Percentiles rank a stretch among this genome's conserved stretches.
Evolutionary conservation across 2,329 filamentous ascomycete species (phyloP).

Genomic region (Thelonectria blattea): DNA sequence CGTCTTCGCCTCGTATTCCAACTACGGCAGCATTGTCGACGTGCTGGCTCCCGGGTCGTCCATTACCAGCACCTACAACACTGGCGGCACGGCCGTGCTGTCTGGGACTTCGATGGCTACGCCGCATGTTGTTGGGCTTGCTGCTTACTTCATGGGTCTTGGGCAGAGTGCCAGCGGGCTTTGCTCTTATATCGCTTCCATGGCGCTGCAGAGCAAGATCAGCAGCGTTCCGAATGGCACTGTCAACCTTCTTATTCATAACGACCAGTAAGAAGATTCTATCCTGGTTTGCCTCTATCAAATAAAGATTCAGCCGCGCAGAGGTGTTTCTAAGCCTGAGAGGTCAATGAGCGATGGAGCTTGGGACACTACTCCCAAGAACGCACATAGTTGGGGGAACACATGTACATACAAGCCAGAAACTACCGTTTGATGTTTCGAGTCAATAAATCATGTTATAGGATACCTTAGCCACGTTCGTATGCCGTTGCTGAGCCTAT

Average conservation of each 20-base stretch:
- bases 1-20: conserved; percentile 55
- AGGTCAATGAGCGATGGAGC: neutral
- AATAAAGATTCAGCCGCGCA: neutral
- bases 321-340: neutral
- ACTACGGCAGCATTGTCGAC: conserved; percentile 57
- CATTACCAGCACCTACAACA: conserved; percentile 58
- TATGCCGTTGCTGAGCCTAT: too few species aligned
- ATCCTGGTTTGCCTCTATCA: neutral
- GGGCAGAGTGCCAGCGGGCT: conserved; percentile 28
- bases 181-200: conserved; percentile 28
- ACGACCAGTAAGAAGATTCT: conserved; percentile 13
- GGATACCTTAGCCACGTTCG: too few species aligned
- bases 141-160: conserved; percentile 54
- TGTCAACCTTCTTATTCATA: conserved; percentile 37
- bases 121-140: conserved; percentile 51
- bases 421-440: neutral
- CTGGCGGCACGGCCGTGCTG: conserved; percentile 49
- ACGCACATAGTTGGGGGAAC: neutral
- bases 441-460: neutral
- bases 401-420: neutral
- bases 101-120: conserved; percentile 54
- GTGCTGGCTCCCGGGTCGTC: conserved; percentile 57
- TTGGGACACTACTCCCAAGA: neutral
- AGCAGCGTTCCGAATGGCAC: conserved; percentile 36
- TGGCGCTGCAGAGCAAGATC: conserved; percentile 48